phyloP scores from a whole-genome alignment of 495 filamentous ascomycete genomes.

The Aspergillus panamensis region DNA sequence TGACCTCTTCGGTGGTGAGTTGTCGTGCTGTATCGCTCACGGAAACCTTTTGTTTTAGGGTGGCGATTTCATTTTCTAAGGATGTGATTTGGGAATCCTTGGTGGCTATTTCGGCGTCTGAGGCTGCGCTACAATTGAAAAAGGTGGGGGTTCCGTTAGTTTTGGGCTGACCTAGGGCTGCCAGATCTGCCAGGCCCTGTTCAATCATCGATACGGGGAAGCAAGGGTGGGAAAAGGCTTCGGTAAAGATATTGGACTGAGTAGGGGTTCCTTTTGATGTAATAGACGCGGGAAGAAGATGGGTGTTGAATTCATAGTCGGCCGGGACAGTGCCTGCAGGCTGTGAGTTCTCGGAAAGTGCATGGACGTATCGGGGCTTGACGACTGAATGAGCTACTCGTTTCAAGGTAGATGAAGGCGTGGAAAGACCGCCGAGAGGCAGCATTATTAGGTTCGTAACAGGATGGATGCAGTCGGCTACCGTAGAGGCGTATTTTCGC shows the following conservation, averaged over 20 bases:
- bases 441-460: conserved; percentile 75
- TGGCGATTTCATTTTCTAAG: conserved; percentile 35
- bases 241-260: conserved; percentile 39
- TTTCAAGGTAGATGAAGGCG: conserved; percentile 29
- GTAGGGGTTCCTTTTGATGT: conserved; percentile 2
- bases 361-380: conserved; percentile 62
- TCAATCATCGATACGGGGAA: conserved; percentile 54
- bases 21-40: conserved; percentile 40
- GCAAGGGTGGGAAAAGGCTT: conserved; percentile 49
- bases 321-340: conserved; percentile 53
- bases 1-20: conserved; percentile 35
- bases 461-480: conserved; percentile 68
- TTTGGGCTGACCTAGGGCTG: conserved; percentile 30
- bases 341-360: conserved; percentile 37
- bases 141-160: conserved; percentile 17
- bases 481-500: conserved; percentile 54
- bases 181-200: conserved; percentile 53
- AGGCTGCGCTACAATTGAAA: conserved; percentile 7
- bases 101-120: conserved; percentile 21
- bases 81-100: conserved; percentile 33
- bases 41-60: conserved; percentile 39
- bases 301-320: conserved; percentile 65
- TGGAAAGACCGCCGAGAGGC: conserved; percentile 56
- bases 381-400: conserved; percentile 59
- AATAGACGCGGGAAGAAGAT: conserved; percentile 43